Percentiles rank a stretch among this genome's conserved stretches.
Evolutionary conservation across 306 rosid genomes (phyloP).

Genomic region (Corylus avellana): DNA sequence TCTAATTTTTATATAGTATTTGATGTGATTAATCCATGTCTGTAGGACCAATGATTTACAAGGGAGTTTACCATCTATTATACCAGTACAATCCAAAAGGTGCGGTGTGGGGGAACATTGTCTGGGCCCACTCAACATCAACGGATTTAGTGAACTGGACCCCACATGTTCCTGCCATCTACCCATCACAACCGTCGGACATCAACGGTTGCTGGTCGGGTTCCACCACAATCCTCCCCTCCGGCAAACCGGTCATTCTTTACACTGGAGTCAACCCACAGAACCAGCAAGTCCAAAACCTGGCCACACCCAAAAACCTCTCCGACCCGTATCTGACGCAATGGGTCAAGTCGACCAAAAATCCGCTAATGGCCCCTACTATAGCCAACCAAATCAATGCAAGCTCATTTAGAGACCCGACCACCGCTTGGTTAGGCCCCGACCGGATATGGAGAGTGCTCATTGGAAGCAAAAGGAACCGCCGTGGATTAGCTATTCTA

Average conservation of each 20-base stretch:
- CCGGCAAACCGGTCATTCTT: slow-evolving; percentile 58
- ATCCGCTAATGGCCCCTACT: slow-evolving; percentile 73
- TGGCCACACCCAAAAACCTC: slow-evolving; percentile 64
- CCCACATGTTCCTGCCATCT: slow-evolving; percentile 64
- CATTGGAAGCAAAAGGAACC: too few species aligned
- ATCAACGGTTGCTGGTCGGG: too few species aligned
- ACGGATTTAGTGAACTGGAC: slow-evolving; percentile 78
- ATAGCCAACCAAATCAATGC: slow-evolving; percentile 44
- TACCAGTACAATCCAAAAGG: slow-evolving; percentile 79
- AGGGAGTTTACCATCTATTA: slow-evolving; percentile 75
- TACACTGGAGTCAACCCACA: slow-evolving; percentile 74
- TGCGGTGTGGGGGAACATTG: slow-evolving; percentile 78
- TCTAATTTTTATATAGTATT: too few species aligned
- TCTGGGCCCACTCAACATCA: slow-evolving; percentile 90
- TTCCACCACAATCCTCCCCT: slow-evolving; percentile 33
- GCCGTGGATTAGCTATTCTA: too few species aligned
- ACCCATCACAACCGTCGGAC: too few species aligned
- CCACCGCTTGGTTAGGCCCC: too few species aligned
- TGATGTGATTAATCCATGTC: too few species aligned
- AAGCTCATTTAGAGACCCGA: slow-evolving; percentile 18
- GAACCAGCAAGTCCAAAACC: slow-evolving; percentile 70
- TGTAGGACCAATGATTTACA: slow-evolving; percentile 65
- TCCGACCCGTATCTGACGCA: slow-evolving; percentile 76
- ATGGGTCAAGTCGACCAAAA: slow-evolving; percentile 62
- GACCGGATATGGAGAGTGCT: too few species aligned